Percentiles rank a stretch among this genome's conserved stretches.
These are phyloP conservation scores for Zygnema circumcarinatum DNA, from an alignment of 139 green algal genomes.

Conservation along the genomic window DNA sequence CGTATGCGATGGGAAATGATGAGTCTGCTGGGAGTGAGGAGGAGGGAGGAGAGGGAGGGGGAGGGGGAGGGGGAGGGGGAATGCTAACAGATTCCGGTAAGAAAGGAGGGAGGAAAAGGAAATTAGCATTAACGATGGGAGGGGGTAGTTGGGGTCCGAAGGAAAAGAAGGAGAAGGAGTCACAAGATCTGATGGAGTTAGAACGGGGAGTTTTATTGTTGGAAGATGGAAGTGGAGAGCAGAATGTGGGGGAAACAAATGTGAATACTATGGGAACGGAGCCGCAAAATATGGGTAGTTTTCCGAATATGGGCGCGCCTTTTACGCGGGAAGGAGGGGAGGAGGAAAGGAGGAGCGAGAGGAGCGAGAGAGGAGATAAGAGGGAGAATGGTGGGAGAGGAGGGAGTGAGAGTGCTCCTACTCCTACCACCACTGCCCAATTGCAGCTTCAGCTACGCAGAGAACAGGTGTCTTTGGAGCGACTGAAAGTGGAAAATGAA, in stretches of 20 bases:
- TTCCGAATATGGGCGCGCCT: neutral
- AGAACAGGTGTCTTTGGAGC: neutral
- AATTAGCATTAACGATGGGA: neutral
- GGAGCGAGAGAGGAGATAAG: neutral
- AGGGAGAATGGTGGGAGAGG: neutral
- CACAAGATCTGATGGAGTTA: neutral
- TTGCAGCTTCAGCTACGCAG: neutral
- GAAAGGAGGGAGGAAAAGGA: neutral
- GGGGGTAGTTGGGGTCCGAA: neutral
- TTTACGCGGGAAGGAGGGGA: neutral
- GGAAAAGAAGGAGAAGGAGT: neutral
- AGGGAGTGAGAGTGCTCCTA: no score
- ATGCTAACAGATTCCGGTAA: neutral
- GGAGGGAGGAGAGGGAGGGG: neutral
- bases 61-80: neutral
- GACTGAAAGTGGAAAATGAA: neutral
- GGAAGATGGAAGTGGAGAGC: neutral
- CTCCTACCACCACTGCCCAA: neutral
- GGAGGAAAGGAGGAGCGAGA: neutral
- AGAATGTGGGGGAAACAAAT: no score
- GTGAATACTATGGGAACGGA: no score
- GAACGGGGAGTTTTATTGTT: neutral
- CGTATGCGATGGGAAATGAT: neutral
- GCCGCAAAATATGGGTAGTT: neutral
- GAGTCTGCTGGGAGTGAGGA: neutral